These are phyloP conservation scores for Cotoneaster glaucophyllus DNA, from an alignment of 306 rosid genomes.

Conservation along the genomic window DNA sequence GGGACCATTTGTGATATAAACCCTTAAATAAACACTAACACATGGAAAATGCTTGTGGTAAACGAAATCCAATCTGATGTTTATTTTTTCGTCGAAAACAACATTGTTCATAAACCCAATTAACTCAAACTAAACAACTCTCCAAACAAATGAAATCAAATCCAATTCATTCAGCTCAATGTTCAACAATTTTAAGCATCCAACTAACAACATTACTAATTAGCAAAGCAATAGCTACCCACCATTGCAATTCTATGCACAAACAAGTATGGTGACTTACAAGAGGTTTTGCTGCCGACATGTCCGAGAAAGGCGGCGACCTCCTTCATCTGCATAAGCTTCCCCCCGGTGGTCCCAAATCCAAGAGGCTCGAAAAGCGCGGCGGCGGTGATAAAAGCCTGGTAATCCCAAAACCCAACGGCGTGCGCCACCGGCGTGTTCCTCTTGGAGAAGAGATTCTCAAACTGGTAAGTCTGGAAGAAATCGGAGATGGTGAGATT, in stretches of 20 bases:
- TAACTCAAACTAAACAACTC: no score
- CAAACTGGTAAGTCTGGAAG: conserved; percentile 76
- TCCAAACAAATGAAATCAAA: neutral
- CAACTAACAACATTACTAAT: neutral
- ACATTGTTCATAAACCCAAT: neutral
- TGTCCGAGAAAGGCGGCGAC: conserved; percentile 85
- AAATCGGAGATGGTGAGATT: conserved; percentile 64
- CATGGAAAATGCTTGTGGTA: neutral
- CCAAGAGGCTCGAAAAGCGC: conserved; percentile 63
- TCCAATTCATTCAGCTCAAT: neutral
- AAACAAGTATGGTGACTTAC: conserved; percentile 30
- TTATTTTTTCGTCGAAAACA: neutral
- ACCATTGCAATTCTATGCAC: neutral
- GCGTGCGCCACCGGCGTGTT: conserved; percentile 79
- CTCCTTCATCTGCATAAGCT: conserved; percentile 73
- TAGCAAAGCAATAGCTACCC: neutral
- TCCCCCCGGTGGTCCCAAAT: conserved; percentile 82
- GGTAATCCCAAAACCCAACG: conserved; percentile 83
- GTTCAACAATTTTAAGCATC: no score
- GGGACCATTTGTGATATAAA: no score
- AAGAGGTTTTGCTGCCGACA: conserved; percentile 79
- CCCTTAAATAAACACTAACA: no score
- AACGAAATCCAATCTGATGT: neutral
- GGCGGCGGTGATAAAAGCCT: conserved; percentile 67
- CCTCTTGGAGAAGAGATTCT: conserved; percentile 72